phyloP scores from a whole-genome alignment of 2,329 filamentous ascomycete species.

The Ceratocystis cubensis region DNA sequence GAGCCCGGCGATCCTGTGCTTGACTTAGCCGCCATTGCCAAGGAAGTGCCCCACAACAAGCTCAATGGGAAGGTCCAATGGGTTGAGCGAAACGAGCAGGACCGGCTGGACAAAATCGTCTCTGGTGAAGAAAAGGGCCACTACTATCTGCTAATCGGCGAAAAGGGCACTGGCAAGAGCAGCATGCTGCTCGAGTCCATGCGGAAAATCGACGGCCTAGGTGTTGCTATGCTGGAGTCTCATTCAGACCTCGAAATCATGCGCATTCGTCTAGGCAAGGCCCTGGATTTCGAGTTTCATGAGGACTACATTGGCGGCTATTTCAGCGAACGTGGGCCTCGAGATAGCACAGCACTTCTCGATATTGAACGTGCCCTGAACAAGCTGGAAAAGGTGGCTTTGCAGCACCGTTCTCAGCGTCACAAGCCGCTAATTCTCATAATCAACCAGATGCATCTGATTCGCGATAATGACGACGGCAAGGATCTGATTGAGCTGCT shows the following conservation, averaged over 20 bases:
- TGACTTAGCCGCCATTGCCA: constrained; percentile 59
- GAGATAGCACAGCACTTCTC: constrained; percentile 80
- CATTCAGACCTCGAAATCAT: constrained; percentile 94
- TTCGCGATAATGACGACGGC: constrained; percentile 87
- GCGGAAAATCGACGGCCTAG: constrained; percentile 79
- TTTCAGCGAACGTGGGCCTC: constrained; percentile 84
- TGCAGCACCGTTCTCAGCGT: constrained; percentile 50
- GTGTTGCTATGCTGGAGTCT: constrained; percentile 89
- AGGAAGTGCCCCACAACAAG: constrained; percentile 38
- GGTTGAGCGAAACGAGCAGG: constrained; percentile 74
- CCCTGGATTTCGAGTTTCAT: constrained; percentile 90
- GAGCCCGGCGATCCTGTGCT: constrained; percentile 81
- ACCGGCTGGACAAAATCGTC: constrained; percentile 70
- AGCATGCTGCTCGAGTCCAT: constrained; percentile 94
- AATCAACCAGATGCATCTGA: constrained; percentile 83
- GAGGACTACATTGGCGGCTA: constrained; percentile 96
- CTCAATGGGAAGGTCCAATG: constrained; percentile 43
- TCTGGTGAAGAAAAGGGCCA: constrained; percentile 60
- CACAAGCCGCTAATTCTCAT: constrained; percentile 74
- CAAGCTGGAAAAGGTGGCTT: constrained; percentile 90
- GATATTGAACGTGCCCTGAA: constrained; percentile 96
- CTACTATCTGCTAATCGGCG: constrained; percentile 83
- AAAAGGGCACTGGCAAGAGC: constrained; percentile 93
- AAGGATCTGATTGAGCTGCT: constrained; percentile 85
- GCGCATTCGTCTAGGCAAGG: constrained; percentile 80